phyloP scores from a whole-genome alignment of 257 asterid species.

The Marsdenia floribunda region DNA sequence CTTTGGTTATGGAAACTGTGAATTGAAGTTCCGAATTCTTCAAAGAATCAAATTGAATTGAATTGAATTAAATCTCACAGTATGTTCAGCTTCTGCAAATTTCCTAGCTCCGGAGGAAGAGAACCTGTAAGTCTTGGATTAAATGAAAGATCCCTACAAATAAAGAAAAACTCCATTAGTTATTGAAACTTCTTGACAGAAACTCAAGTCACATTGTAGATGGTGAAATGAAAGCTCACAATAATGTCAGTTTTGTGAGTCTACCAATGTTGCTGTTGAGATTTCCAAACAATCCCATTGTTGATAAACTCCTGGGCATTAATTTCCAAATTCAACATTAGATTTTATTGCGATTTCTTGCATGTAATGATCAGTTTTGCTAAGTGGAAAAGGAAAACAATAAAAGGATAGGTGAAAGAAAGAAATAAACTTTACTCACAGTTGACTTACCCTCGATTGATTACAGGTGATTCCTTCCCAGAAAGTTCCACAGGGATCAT shows the following conservation, averaged over 20 bases:
- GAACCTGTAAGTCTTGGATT: constrained; percentile 72
- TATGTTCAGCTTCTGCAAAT: constrained; percentile 61
- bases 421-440: constrained; percentile 31
- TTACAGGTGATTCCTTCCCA: constrained; percentile 82
- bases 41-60: background rate
- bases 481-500: constrained; percentile 53
- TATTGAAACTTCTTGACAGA: too few species aligned
- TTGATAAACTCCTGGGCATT: constrained; percentile 46
- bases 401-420: background rate
- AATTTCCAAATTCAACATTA: too few species aligned
- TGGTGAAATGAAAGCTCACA: constrained; percentile 44
- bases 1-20: background rate
- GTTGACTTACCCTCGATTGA: constrained; percentile 54
- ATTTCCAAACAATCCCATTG: constrained; percentile 63
- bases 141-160: constrained; percentile 75
- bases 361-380: background rate
- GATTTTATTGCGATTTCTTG: background rate
- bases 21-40: too few species aligned
- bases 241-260: constrained; percentile 54
- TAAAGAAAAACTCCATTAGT: background rate
- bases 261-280: constrained; percentile 69
- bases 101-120: constrained; percentile 65
- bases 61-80: too few species aligned
- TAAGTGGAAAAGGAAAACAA: too few species aligned
- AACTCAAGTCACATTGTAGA: background rate